Percentiles rank a stretch among this genome's conserved stretches.
Conservation (phyloP, 2,329 filamentous ascomycete genomes). For the Ophiostoma australiae region DNA sequence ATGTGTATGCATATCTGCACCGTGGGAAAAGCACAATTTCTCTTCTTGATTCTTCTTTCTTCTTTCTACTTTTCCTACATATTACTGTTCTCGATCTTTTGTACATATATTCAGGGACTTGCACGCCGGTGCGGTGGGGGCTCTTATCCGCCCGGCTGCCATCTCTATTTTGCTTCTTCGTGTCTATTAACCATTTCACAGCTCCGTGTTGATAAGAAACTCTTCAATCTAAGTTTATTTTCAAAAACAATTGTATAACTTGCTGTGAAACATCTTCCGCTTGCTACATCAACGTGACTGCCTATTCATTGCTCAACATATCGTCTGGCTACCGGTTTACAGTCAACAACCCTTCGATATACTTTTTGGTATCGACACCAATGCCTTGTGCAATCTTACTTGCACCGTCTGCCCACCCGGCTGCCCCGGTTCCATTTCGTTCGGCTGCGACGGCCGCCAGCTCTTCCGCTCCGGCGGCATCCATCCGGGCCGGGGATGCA, state of each 20-base stretch:
- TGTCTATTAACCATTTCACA: not conserved
- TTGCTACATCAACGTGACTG: not conserved
- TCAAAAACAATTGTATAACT: not conserved
- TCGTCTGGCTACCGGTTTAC: constrained; percentile 43
- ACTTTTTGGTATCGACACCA: constrained; percentile 69
- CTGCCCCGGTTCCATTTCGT: constrained; percentile 5
- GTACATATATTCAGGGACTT: not conserved
- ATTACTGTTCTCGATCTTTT: not conserved
- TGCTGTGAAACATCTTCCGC: not conserved
- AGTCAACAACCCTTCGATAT: constrained; percentile 67
- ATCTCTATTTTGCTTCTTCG: not conserved
- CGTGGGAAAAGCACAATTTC: too few relatives aligned
- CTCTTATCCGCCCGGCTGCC: not conserved
- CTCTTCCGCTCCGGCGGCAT: constrained; percentile 31
- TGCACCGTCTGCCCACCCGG: constrained; percentile 50
- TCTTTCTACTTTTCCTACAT: not conserved
- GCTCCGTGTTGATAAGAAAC: not conserved
- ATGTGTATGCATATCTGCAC: not conserved
- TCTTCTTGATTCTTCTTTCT: not conserved
- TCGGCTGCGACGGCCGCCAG: constrained; percentile 32
- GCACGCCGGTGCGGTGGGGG: too few relatives aligned
- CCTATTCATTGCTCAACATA: not conserved
- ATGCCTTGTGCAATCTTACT: constrained; percentile 65
- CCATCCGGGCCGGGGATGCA: constrained; percentile 32
- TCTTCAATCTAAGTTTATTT: not conserved